A percentile compares a stretch with the other conserved stretches of the same genome.
Evolutionary conservation across 2,329 filamentous ascomycete species (phyloP).

Genomic region (Lecanicillium sp.): DNA sequence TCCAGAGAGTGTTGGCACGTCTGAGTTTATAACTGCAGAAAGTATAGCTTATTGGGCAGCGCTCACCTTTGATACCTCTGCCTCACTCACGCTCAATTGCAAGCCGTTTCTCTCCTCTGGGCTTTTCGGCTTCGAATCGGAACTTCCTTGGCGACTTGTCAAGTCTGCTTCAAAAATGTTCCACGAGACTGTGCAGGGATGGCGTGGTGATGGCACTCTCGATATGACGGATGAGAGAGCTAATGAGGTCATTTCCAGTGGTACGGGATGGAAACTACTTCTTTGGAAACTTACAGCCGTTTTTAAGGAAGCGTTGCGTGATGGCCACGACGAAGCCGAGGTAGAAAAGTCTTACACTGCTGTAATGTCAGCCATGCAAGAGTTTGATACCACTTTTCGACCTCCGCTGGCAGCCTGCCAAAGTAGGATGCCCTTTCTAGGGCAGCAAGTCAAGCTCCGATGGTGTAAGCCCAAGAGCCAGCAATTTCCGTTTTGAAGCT

Average conservation of each 20-base stretch:
- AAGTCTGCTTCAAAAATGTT: slow-evolving; percentile 21
- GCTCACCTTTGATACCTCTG: slow-evolving; percentile 31
- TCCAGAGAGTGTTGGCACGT: slow-evolving; percentile 16
- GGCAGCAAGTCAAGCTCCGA: slow-evolving; percentile 21
- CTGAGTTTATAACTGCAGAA: slow-evolving; percentile 27
- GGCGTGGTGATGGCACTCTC: slow-evolving; percentile 14
- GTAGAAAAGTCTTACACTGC: slow-evolving; percentile 17
- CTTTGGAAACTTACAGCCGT: slow-evolving; percentile 23
- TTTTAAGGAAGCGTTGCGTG: slow-evolving; percentile 23
- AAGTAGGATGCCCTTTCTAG: slow-evolving; percentile 21
- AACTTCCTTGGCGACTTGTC: slow-evolving; percentile 21
- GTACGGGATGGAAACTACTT: slow-evolving; percentile 20
- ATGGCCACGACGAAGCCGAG: slow-evolving; percentile 21
- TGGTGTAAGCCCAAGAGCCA: slow-evolving; percentile 21
- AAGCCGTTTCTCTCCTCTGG: slow-evolving; percentile 29
- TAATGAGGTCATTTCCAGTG: slow-evolving; percentile 20
- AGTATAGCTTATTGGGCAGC: slow-evolving; percentile 33
- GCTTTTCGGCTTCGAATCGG: slow-evolving; percentile 22
- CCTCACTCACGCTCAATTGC: slow-evolving; percentile 30
- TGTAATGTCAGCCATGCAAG: slow-evolving; percentile 17
- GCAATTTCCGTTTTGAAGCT: not conserved
- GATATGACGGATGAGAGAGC: slow-evolving; percentile 23
- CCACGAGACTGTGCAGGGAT: slow-evolving; percentile 17
- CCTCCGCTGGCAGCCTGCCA: slow-evolving; percentile 21
- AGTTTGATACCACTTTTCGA: slow-evolving; percentile 19